Evolutionary conservation across 768 basidiomycete species (phyloP).

Genomic region (Auricularia sp.): DNA sequence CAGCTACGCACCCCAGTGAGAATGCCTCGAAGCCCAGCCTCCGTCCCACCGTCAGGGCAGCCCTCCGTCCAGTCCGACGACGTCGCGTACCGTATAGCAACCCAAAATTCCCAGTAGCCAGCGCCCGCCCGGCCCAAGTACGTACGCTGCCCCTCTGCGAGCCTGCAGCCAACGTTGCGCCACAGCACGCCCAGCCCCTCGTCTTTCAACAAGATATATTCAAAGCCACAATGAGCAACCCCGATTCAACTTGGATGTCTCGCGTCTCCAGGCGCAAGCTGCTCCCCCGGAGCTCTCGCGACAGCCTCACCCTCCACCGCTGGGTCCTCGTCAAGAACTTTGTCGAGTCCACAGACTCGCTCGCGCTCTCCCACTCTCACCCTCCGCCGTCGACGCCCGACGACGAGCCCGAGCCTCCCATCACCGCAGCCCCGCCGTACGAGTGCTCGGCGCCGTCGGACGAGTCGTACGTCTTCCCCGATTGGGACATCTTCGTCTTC

Average conservation of each 20-base stretch:
- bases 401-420: constrained; percentile 21
- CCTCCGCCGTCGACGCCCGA: constrained; percentile 7
- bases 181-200: background rate
- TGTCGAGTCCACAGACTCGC: constrained; percentile 36
- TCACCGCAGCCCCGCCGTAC: constrained; percentile 27
- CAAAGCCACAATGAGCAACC: constrained; percentile 31
- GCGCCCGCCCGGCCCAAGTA: background rate
- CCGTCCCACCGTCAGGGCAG: constrained; percentile 43
- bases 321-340: constrained; percentile 87
- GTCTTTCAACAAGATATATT: constrained; percentile 31
- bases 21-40: constrained; percentile 88
- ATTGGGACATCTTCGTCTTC: constrained; percentile 39
- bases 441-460: constrained; percentile 33
- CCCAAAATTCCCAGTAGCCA: background rate
- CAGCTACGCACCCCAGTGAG: constrained; percentile 23
- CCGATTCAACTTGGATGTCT: constrained; percentile 57
- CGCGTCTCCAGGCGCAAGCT: constrained; percentile 35
- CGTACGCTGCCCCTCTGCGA: background rate
- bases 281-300: constrained; percentile 30
- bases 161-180: background rate
- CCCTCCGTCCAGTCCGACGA: constrained; percentile 8
- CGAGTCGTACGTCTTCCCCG: constrained; percentile 63
- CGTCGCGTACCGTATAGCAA: constrained; percentile 73
- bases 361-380: constrained; percentile 25
- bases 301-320: constrained; percentile 68